A percentile compares a stretch with the other conserved stretches of the same genome.
Conservation (phyloP, 2,329 filamentous ascomycete genomes). For the Aspergillus niger region DNA sequence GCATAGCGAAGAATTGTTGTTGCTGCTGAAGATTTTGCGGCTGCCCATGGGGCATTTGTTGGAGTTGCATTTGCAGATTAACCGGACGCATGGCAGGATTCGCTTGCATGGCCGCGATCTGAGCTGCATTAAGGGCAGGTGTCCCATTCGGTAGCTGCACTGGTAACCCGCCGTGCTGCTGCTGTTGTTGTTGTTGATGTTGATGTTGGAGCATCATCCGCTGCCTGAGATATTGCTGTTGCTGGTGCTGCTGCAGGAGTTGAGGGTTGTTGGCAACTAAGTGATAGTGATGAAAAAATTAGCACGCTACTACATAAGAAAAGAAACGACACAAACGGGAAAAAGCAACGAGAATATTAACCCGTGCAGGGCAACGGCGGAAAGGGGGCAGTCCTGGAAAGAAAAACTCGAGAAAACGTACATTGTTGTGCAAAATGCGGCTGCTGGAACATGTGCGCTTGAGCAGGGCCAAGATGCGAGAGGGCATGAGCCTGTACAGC, state of each 20-base stretch:
- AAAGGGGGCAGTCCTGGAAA: not conserved
- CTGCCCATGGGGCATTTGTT: slow-evolving; percentile 45
- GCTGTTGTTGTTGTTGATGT: slow-evolving; percentile 36
- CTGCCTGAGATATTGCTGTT: slow-evolving; percentile 36
- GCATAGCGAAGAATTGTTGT: slow-evolving; percentile 41
- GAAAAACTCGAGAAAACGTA: slow-evolving; percentile 30
- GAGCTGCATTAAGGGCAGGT: slow-evolving; percentile 43
- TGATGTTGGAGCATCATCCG: slow-evolving; percentile 34
- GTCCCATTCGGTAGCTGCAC: slow-evolving; percentile 46
- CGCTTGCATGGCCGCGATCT: slow-evolving; percentile 47
- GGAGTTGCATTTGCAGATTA: slow-evolving; percentile 43
- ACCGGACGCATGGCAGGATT: slow-evolving; percentile 45
- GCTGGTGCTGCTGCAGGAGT: slow-evolving; percentile 48
- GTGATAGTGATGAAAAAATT: not conserved
- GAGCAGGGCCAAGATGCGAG: slow-evolving; percentile 59
- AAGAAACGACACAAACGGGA: not conserved
- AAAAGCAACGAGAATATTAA: not conserved
- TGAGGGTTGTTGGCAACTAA: slow-evolving; percentile 47
- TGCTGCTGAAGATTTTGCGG: slow-evolving; percentile 48
- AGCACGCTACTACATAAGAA: not conserved
- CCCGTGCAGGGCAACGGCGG: not conserved
- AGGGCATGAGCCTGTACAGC: slow-evolving; percentile 60
- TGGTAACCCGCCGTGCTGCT: slow-evolving; percentile 39
- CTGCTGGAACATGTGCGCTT: slow-evolving; percentile 58
- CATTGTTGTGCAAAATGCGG: slow-evolving; percentile 46